Evolutionary conservation across 116 monocot species (phyloP), one percentile per base, ranked within the genome.

Genomic region (Phalaenopsis hybrid): DNA sequence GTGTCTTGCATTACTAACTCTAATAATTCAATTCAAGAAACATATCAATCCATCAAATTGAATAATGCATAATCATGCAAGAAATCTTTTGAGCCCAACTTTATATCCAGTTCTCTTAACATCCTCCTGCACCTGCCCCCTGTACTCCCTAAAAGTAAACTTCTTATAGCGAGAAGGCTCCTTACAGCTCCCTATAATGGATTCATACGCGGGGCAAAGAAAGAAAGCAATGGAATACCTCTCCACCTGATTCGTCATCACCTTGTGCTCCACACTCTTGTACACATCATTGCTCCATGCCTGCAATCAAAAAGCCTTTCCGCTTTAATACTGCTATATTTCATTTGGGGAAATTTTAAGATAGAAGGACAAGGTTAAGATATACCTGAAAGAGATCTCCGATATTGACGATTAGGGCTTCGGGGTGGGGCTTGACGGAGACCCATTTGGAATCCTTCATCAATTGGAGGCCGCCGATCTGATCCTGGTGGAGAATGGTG

Each of bases 371-470:
- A 0, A 37, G 37, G 37, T 37, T 25, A 34, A 49, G 5, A 12
- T 88, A 12, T 88, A 90, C 92, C 89, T 90, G 81, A 55, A 90
- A 90, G 57, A 93, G 75, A 61, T 93, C 92, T 2, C 92, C 92
- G 45, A 90, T 89, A 57, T 93, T 93, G 85, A 93, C 77, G 43
- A 90, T 82, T 5, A 93, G 86, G 48, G 92, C 83, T 16, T 76
- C 5, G 0, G 86, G 87, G 68, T 89, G 87, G 33, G 92, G 92
- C 45, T 83, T 90, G 16, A 90, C 87, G 17, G 90, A 78, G 79
- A 90, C 46, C 92, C 92, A 93, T 31, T 75, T 85, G 10, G 77
- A 81, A 3, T 67, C 87, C 84, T 93, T 90, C 85, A 81, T 85
- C 67, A 93, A 33, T 81, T 93, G 89, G 17, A 93, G 81, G 3